Percentiles rank a stretch among this genome's conserved stretches.
Conservation (phyloP, 352 stramenopile species). For the Detonula confervacea region DNA sequence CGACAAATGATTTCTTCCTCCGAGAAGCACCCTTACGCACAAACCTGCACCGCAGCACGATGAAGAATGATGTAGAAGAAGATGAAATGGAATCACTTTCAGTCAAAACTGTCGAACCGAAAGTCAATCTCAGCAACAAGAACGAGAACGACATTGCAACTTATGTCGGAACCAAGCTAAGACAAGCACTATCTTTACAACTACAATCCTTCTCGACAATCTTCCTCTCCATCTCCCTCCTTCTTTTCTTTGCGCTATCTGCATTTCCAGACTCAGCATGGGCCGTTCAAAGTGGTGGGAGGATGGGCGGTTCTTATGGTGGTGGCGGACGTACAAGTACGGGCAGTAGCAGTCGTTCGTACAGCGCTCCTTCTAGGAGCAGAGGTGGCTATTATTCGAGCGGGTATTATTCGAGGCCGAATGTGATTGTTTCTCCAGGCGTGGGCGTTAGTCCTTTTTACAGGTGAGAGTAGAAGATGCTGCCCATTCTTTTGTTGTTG, state of each 20-base stretch:
- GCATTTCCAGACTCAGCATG: constrained; percentile 13
- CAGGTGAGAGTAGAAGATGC: no score
- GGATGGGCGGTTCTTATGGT: constrained; percentile 48
- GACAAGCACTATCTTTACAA: background rate
- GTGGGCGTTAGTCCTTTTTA: constrained; percentile 54
- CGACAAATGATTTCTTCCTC: no score
- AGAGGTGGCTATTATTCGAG: constrained; percentile 36
- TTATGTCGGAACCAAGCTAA: background rate
- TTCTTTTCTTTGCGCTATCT: constrained; percentile 19
- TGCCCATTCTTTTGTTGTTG: no score
- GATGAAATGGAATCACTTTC: no score
- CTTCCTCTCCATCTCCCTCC: constrained; percentile 31
- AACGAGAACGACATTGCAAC: constrained; percentile 1
- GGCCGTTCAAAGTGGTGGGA: constrained; percentile 49
- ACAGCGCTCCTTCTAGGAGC: constrained; percentile 17
- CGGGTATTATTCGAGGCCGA: constrained; percentile 46
- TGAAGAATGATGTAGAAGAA: no score
- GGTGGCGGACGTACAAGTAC: constrained; percentile 12
- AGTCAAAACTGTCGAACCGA: no score
- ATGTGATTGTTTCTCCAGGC: constrained; percentile 41
- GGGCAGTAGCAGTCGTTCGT: constrained; percentile 9
- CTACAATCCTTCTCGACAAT: constrained; percentile 12
- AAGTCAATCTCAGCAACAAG: background rate
- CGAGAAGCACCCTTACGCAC: no score
- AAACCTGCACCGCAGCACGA: no score